Base-by-base conservation (phyloP, 768 basidiomycete genomes). In the Kwoniella pini region DNA sequence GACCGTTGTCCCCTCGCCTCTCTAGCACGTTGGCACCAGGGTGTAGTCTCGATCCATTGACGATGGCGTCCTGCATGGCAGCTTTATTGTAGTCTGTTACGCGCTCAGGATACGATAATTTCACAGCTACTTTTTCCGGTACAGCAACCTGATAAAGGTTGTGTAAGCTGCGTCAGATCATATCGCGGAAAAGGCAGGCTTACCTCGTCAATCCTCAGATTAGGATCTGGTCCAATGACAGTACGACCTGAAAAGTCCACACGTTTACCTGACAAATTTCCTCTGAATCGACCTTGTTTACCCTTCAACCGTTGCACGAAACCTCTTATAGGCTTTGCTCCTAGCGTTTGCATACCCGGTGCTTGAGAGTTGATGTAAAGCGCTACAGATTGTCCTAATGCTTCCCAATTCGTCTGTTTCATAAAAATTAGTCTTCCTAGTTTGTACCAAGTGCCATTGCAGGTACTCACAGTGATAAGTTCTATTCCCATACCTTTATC, bases 221-320 rank as follows among this genome's bases (percentile, higher is more conserved):
- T 99, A n/a, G 96, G 96, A 79, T 99, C 96, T 0, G 96, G 96
- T 1, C 93, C 95, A 74, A 99, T 99, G 78, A 99, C 96, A 6
- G 96, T 99, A 69, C 96, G 89, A 4, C 87, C 95, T 0, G 94
- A 97, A 76, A 98, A 98, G 77, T 99, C 96, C 65, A 99, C 96
- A 78, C 96, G 92, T 79, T 99, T 99, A 64, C 96, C 96, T 0
- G 94, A 97, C 7, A 99, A 83, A 75, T 99, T 99, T 21, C 96
- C 96, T 76, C 96, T 85, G 80, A 99, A 98, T 46, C 96, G 93
- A 70, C 96, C 96, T 77, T 98, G 95, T 76, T 99, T 99, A 36
- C 96, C 96, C 81, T 99, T 99, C 50, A 99, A 81, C 2, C 96
- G 90, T 72, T 99, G 96, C 44, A 95, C 95, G 75, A 98, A 95